Base-by-base conservation (phyloP, 352 stramenopile species). In the Globisporangium takayamanum region DNA sequence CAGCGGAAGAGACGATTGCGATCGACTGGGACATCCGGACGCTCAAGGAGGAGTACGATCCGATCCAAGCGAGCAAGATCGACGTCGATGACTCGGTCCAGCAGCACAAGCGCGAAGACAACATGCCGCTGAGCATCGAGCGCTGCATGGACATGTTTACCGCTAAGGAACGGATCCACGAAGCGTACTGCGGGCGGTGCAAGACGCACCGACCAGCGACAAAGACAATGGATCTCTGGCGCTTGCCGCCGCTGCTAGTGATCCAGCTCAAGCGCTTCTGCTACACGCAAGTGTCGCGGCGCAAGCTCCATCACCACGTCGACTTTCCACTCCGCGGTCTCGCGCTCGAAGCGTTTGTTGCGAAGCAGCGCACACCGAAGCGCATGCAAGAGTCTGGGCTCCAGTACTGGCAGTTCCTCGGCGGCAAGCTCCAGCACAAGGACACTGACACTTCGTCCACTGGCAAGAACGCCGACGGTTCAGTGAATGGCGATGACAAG, bases 221-320 rank as follows among this genome's bases (percentile, higher is more conserved):
- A 11, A 98, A 98, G 68, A 95, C 94, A 39, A 98, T 99, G 84
- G 94, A 98, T 63, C 68, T 99, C 0, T 99, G 96, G 96, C 84
- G 96, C 25, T 69, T 99, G 45, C 97, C 97, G 37, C 96, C 96
- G 0, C 68, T 99, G 48, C 76, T 99, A 5, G 97, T 99, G n/a
- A 98, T 99, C 57, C 97, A 99, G 47, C 78, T 99, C n/a, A 99
- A 99, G 69, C 90, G 97, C 16, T 99, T 99, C 67, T 97, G 98
- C 64, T 99, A 95, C 57, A 98, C 95, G n/a, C 80, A 96, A 64
- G 76, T 84, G 25, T 87, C 79, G 12, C 78, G 90, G 25, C 76
- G 94, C 60, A 99, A 99, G 73, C 73, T 99, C 57, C 89, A 97
- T 37, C 94, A 98, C 59, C 78, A 98, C 10, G 96, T 99, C 37